Evolutionary conservation across 305 asterid species (phyloP).

Genomic region (Fraxinus sp.): DNA sequence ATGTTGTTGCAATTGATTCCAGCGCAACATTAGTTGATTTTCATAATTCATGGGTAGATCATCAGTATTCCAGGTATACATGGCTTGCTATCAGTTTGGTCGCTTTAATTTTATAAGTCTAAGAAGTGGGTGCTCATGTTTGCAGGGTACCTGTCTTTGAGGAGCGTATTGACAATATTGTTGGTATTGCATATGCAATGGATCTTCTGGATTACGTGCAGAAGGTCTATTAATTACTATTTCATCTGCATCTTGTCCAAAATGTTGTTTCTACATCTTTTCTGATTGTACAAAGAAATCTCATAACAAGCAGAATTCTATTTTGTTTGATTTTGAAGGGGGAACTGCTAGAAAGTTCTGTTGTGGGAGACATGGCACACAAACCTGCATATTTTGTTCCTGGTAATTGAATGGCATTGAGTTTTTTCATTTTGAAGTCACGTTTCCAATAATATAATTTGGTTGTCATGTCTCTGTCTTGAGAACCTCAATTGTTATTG

Average conservation of each 20-base stretch:
- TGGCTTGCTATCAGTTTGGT: slow-evolving; percentile 20
- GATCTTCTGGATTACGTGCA: slow-evolving; percentile 93
- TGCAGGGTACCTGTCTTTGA: slow-evolving; percentile 96
- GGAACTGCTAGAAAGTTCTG: slow-evolving; percentile 80
- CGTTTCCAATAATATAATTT: background rate
- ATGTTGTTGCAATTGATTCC: slow-evolving; percentile 91
- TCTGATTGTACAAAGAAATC: slow-evolving; percentile 40
- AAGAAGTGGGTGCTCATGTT: slow-evolving; percentile 24
- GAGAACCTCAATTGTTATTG: background rate
- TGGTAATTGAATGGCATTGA: slow-evolving; percentile 44
- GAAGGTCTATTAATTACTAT: slow-evolving; percentile 56
- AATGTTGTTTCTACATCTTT: slow-evolving; percentile 28
- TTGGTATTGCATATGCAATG: slow-evolving; percentile 99
- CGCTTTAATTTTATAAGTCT: slow-evolving; percentile 13
- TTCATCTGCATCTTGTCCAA: slow-evolving; percentile 19
- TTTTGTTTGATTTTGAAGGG: slow-evolving; percentile 91
- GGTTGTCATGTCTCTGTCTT: background rate
- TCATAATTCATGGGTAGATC: slow-evolving; percentile 91
- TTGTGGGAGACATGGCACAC: slow-evolving; percentile 89
- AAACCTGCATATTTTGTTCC: slow-evolving; percentile 99
- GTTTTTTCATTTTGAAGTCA: background rate
- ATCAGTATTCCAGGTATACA: slow-evolving; percentile 86
- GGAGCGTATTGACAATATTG: slow-evolving; percentile 95
- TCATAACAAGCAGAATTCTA: slow-evolving; percentile 48
- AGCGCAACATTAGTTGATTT: slow-evolving; percentile 89